Percentiles rank a stretch among this genome's conserved stretches.
Conservation (phyloP, 768 basidiomycete genomes). For the Sarcodon sp. region DNA sequence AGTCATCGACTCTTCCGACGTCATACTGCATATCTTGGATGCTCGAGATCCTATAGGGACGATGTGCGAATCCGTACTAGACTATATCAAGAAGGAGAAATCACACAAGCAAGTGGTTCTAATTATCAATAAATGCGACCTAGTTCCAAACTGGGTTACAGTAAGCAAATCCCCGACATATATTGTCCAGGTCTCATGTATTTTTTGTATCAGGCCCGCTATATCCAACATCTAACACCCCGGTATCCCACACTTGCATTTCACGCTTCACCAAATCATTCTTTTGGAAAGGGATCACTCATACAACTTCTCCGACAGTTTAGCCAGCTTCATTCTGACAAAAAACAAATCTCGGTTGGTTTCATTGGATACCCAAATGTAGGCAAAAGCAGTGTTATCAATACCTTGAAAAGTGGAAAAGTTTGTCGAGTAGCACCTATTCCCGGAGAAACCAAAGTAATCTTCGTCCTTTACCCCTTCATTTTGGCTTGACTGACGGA, state of each 20-base stretch:
- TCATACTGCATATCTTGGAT: constrained; percentile 90
- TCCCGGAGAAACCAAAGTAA: constrained; percentile 89
- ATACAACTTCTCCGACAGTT: constrained; percentile 97
- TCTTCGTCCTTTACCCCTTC: neutral
- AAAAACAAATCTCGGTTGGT: constrained; percentile 98
- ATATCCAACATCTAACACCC: constrained; percentile 90
- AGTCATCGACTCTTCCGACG: constrained; percentile 97
- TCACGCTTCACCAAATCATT: constrained; percentile 98
- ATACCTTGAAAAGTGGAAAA: constrained; percentile 95
- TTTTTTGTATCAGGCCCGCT: constrained; percentile 55
- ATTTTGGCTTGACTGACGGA: neutral
- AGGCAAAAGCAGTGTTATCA: constrained; percentile 95
- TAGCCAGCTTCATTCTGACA: constrained; percentile 92
- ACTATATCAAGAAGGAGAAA: constrained; percentile 92
- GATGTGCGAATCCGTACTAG: constrained; percentile 86
- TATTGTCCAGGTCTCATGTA: neutral
- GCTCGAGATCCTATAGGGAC: constrained; percentile 94
- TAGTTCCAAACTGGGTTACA: constrained; percentile 98
- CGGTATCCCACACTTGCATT: constrained; percentile 95
- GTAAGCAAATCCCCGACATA: constrained; percentile 34
- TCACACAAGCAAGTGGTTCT: constrained; percentile 95
- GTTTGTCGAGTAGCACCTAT: constrained; percentile 95
- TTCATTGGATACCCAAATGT: constrained; percentile 98
- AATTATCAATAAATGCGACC: constrained; percentile 95
- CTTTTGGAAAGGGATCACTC: constrained; percentile 96